Evolutionary conservation across 768 basidiomycete species (phyloP), one percentile per base, ranked within the genome.

Genomic region (Pholiota molesta): DNA sequence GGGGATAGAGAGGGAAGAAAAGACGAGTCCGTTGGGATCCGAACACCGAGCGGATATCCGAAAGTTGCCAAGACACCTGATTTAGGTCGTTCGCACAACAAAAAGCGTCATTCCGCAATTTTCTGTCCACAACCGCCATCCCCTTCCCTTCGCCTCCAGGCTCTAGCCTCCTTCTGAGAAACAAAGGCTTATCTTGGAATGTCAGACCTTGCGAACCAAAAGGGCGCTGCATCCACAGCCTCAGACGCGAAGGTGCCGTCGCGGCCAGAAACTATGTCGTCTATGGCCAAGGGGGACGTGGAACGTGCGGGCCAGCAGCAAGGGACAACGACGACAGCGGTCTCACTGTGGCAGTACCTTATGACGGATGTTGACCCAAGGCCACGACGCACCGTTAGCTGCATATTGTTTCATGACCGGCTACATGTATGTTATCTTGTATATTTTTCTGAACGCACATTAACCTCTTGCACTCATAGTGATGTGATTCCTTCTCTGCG

Each of bases 391-490:
- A 3, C 88, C 86, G 2, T 72, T 91, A 65, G 78, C 85, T 1
- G 84, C 82, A 0, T 91, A 85, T 70, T 90, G 87, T 70, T 90
- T 90, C 73, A 91, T 92, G 89, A 91, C 89, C 3, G 90, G 90
- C 9, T 89, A 84, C 75, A 86, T 90, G 90, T 90, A 53, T 29
- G 59, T 78, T 17, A 19, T 54, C 40, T 28, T 55, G 17, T 45
- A 45, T 31, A 51, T 58, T 11, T 40, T 19, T 19, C 52, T 35
- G 29, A 5, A 21, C 53, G 49, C 35, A 52, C 33, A 21, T 16
- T 61, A n/a, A 23, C 33, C 8, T 49, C 23, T 49, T 19, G 42
- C 42, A 9, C 5, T 8, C 17, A 49, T 19, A 92, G 90, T 14
- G 88, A 91, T 68, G 83, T 84, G 1, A 78, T 93, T 86, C 85